Base-by-base conservation (phyloP, 176 grass and related monocot species). In the Elaeis guineensis region DNA sequence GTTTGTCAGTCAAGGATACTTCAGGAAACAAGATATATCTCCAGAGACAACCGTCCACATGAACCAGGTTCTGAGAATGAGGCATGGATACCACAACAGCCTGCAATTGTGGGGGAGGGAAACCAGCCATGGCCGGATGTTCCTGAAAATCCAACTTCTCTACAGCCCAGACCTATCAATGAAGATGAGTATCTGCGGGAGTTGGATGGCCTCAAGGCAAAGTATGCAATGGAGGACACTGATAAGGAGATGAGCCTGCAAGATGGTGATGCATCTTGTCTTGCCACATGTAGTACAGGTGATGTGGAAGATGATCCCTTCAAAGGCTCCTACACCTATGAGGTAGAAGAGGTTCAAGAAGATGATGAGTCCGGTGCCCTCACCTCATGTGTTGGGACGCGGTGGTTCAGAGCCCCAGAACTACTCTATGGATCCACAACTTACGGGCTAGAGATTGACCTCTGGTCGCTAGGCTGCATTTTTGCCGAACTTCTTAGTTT, bases 381-480 rank as follows among this genome's bases (percentile, higher is more conserved):
- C 28, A 97, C 92, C 15, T 90, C 92, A 70, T 88, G 78, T 54
- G 92, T 97, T 23, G 92, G 92, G 28, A 97, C 92, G 54, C 72
- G 92, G 52, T 97, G 92, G 83, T 97, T 85, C 53, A 79, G 83
- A 60, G 87, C 87, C 69, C 83, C 92, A 49, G 92, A 97, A 62
- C 82, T 97, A 56, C 70, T 97, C 52, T 97, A 97, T 15, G 92
- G 92, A 52, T 90, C 92, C 17, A 90, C 83, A 60, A 87, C 39
- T 58, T 97, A 97, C 0, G 81, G 87, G 12, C 81, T 67, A 39
- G 87, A 97, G 69, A 50, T 97, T 15, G 92, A 97, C 59, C 86
- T 97, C 17, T 97, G 92, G 92, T 84, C 92, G 17, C 63, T 97
- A 63, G 92, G 87, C 51, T 97, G 92, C 52, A 82, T 97, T 60